phyloP scores from a whole-genome alignment of 305 asterid genomes.

The Ajuga reptans region DNA sequence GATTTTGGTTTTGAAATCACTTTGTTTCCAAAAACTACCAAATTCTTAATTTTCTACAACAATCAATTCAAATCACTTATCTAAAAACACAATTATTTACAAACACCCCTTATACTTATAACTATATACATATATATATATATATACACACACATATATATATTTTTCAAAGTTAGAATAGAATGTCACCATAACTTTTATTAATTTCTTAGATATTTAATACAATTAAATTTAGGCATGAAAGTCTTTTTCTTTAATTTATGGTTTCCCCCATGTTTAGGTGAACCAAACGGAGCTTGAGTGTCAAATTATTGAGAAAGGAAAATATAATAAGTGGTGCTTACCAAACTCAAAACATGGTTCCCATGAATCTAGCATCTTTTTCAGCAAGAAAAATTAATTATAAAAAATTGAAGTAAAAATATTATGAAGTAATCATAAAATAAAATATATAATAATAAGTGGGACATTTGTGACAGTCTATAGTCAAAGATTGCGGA shows the following conservation, averaged over 20 bases:
- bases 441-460: neutral
- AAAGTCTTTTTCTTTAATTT: neutral
- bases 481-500: constrained; percentile 25
- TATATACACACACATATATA: no score
- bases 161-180: no score
- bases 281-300: neutral
- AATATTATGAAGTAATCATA: neutral
- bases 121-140: no score
- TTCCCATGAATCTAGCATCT: constrained; percentile 14
- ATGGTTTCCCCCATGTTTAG: neutral
- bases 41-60: no score
- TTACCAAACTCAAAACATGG: constrained; percentile 1
- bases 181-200: no score
- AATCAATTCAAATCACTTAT: no score
- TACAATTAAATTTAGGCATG: neutral
- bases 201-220: neutral
- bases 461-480: neutral
- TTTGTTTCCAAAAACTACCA: no score
- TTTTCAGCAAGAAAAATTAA: constrained; percentile 1
- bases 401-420: neutral
- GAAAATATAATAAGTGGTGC: neutral
- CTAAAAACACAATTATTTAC: no score
- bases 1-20: no score
- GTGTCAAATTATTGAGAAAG: neutral
- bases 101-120: no score